Conservation (phyloP, 352 stramenopile genomes). For the Globisporangium iwayamae region DNA sequence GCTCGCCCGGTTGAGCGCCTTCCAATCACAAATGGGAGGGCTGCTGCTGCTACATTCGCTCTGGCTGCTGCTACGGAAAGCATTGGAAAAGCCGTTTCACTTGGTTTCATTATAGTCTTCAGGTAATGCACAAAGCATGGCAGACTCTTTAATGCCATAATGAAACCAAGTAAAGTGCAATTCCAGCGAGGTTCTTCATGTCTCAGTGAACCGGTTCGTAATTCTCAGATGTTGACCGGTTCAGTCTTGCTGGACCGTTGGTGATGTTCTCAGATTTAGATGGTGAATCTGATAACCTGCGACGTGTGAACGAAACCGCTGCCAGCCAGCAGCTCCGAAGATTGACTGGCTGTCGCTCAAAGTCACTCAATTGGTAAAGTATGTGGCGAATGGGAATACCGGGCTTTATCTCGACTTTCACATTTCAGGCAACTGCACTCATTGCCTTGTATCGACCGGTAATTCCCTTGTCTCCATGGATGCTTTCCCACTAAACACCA, state of each 20-base stretch:
- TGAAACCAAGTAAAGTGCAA: background rate
- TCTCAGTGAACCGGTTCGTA: background rate
- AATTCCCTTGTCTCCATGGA: background rate
- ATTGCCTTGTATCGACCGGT: background rate
- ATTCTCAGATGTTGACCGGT: slow-evolving; percentile 3
- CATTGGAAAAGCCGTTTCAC: background rate
- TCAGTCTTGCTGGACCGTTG: no score
- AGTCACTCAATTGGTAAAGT: background rate
- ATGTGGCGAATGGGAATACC: background rate
- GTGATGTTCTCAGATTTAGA: background rate
- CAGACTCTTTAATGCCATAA: background rate
- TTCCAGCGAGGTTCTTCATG: background rate
- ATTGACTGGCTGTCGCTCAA: slow-evolving; percentile 1
- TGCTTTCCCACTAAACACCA: background rate
- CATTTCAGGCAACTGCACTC: background rate
- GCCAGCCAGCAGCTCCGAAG: background rate
- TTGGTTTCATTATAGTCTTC: background rate
- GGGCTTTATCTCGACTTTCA: background rate
- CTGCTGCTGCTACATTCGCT: background rate
- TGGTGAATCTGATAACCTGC: slow-evolving; percentile 10
- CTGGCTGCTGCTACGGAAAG: background rate
- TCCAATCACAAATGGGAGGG: slow-evolving; percentile 9
- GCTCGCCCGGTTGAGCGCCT: slow-evolving; percentile 7
- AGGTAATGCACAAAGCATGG: background rate
- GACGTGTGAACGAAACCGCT: slow-evolving; percentile 1